A percentile compares a stretch with the other conserved stretches of the same genome.
Conservation (phyloP, 1,139 yeast species). For the Geotrichum aggregatum region DNA sequence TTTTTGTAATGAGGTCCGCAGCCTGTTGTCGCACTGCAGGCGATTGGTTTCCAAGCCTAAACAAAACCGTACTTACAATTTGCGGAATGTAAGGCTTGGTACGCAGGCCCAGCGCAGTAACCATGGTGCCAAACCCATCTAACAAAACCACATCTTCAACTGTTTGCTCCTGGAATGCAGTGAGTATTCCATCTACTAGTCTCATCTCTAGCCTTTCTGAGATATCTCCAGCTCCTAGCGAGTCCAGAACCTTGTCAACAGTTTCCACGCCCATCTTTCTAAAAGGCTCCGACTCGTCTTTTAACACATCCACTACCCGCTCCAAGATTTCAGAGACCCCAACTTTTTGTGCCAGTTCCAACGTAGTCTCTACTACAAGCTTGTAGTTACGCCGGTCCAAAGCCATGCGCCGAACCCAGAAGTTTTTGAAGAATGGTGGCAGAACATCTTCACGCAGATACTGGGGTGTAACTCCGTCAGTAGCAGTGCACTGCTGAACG, state of each 20-base stretch:
- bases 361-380: slow-evolving; percentile 71
- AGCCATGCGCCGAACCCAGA: slow-evolving; percentile 59
- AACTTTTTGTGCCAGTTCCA: slow-evolving; percentile 59
- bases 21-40: slow-evolving; percentile 81
- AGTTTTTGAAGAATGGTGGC: slow-evolving; percentile 61
- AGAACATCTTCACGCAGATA: slow-evolving; percentile 51
- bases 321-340: slow-evolving; percentile 64
- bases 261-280: slow-evolving; percentile 78
- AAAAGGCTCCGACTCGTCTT: slow-evolving; percentile 79
- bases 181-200: slow-evolving; percentile 76
- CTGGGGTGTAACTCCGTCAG: slow-evolving; percentile 50
- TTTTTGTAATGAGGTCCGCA: slow-evolving; percentile 65
- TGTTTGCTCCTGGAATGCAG: slow-evolving; percentile 78
- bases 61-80: slow-evolving; percentile 68
- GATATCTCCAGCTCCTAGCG: slow-evolving; percentile 50
- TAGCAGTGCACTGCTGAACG: slow-evolving; percentile 53
- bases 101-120: slow-evolving; percentile 63
- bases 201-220: slow-evolving; percentile 59
- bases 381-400: slow-evolving; percentile 51
- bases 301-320: slow-evolving; percentile 54
- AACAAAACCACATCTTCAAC: slow-evolving; percentile 52
- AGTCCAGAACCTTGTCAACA: slow-evolving; percentile 47
- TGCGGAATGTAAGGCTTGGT: slow-evolving; percentile 72
- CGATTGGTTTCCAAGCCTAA: slow-evolving; percentile 66
- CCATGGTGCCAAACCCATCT: slow-evolving; percentile 61